Evolutionary conservation across 1,284 basidiomycete species (phyloP).

Genomic region (Naganishia cerealis): DNA sequence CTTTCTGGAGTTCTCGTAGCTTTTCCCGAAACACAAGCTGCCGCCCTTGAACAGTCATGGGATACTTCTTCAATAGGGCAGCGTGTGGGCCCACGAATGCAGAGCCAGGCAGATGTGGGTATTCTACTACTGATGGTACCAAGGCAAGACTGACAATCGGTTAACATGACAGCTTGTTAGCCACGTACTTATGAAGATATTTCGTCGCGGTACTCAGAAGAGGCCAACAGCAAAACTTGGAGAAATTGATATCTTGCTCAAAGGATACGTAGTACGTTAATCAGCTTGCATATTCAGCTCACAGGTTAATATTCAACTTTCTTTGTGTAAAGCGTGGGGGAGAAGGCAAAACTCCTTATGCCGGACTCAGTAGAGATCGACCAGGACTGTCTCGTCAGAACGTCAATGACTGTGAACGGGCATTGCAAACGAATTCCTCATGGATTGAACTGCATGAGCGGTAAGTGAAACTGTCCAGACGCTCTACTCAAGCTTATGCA

Average conservation of each 20-base stretch:
- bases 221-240: conserved; percentile 13
- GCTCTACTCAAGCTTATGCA: neutral
- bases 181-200: conserved; percentile 17
- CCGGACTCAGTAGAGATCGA: conserved; percentile 22
- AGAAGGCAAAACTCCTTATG: conserved; percentile 23
- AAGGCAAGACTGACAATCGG: neutral
- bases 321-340: conserved; percentile 5
- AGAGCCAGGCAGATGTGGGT: conserved; percentile 25
- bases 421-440: neutral
- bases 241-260: conserved; percentile 22
- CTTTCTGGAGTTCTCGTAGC: conserved; percentile 4
- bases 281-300: neutral
- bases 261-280: conserved; percentile 16
- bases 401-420: conserved; percentile 25
- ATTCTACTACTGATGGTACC: neutral
- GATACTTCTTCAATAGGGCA: neutral
- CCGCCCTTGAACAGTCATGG: conserved; percentile 1
- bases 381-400: conserved; percentile 28
- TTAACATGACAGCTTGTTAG: conserved; percentile 9
- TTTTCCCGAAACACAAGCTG: neutral
- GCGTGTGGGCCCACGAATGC: neutral
- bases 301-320: neutral
- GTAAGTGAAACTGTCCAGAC: neutral
- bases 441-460: conserved; percentile 27
- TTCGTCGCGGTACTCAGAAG: conserved; percentile 17